A percentile compares a stretch with the other conserved stretches of the same genome.
Evolutionary conservation across 495 filamentous ascomycete species (phyloP).

Genomic region (Lophiostoma macrostomum): DNA sequence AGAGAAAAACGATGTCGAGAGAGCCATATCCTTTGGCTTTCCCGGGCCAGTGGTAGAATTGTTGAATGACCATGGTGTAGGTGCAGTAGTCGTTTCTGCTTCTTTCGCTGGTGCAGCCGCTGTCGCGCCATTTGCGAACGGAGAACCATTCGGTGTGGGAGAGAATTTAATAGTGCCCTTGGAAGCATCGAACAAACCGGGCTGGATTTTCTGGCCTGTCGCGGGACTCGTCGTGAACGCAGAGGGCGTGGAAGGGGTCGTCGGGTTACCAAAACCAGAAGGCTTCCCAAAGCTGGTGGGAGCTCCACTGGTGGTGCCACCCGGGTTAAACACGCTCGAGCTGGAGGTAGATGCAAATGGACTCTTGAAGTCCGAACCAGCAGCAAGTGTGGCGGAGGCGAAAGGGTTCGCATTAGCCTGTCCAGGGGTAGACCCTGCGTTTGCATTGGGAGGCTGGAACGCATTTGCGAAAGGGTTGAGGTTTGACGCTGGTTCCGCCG

Average conservation of each 20-base stretch:
- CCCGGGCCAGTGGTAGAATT: too few relatives aligned
- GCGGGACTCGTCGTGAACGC: not conserved
- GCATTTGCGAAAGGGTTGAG: slow-evolving; percentile 1
- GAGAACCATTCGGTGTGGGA: not conserved
- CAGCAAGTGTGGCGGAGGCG: not conserved
- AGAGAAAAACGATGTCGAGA: too few relatives aligned
- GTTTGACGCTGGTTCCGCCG: not conserved
- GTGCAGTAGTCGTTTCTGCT: too few relatives aligned
- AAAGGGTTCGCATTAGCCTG: not conserved
- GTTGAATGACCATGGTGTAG: too few relatives aligned
- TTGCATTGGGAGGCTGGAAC: not conserved
- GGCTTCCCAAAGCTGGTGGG: slow-evolving; percentile 8
- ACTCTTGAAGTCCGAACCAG: not conserved
- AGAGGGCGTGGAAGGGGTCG: not conserved
- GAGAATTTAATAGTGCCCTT: slow-evolving; percentile 13
- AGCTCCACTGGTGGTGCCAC: too few relatives aligned
- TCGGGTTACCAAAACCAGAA: too few relatives aligned
- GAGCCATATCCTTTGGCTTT: too few relatives aligned
- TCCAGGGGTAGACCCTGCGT: not conserved
- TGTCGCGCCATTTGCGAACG: not conserved
- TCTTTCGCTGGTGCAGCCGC: too few relatives aligned
- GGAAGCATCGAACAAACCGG: slow-evolving; percentile 5
- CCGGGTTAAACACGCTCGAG: too few relatives aligned
- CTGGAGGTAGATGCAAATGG: too few relatives aligned
- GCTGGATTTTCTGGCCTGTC: not conserved